Evolutionary conservation across 2,329 filamentous ascomycete species (phyloP), one percentile per base, ranked within the genome.

Genomic region (Paraconiothyrium brasiliense): DNA sequence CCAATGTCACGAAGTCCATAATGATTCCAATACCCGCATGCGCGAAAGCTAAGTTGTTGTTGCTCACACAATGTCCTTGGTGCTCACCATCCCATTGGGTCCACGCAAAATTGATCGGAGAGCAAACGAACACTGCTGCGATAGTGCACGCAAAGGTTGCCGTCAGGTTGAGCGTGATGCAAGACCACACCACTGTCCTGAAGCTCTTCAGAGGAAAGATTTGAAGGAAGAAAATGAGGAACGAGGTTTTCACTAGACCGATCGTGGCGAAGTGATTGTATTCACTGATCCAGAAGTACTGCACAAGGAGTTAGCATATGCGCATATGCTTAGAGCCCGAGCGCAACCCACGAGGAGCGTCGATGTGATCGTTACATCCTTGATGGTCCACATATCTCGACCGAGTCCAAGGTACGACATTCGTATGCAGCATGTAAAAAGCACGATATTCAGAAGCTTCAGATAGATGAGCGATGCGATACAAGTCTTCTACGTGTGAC

Each of bases 91-190:
- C 71, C 75, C 69, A 74, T 14, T 63, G 62, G 11, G 61, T 66
- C 76, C 76, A 78, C 16, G 69, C 66, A 54, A 68, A 71, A 54
- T 56, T 69, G 59, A 78, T 61, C 2, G 77, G 77, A 4, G 51
- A 52, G 60, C 76, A 79, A 30, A 77, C 68, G 39, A 77, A 68
- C 1, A 62, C 47, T 20, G 58, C 63, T 1, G 63, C 57, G n/a
- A 63, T 65, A 60, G 22, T 57, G 55, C 62, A 73, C n/a, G 66
- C 68, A 57, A 65, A 57, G 13, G 65, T 71, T 30, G 65, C 66
- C 10, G 69, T 56, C 2, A 67, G 22, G 44, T 67, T 69, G 30
- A 74, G 60, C 24, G 58, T 57, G 22, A 73, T 61, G 11, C 62
- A 27, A 1, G 22, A 34, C 54, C 58, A 67, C 1, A 73, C 59